Evolutionary conservation across 1,284 basidiomycete species (phyloP), one percentile per base, ranked within the genome.

Genomic region (Leccinum pachyderme): DNA sequence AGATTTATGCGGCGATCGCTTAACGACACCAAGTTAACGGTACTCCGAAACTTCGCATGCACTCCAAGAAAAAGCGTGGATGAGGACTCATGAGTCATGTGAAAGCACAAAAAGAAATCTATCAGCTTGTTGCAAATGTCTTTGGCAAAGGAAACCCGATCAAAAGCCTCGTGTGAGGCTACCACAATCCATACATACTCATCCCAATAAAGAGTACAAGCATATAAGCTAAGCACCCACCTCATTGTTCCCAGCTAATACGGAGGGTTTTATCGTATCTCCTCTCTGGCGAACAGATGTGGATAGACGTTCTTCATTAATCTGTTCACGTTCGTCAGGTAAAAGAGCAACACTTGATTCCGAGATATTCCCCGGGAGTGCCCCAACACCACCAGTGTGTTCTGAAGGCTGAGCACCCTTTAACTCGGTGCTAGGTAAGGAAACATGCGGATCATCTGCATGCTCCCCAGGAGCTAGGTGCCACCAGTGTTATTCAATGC

Each of bases 291-390:
- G 51, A 43, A 52, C 57, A 11, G 48, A 45, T 32, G 44, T 25
- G 2, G 54, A 12, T 4, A 6, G 51, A 11, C n/a, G 32, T 28
- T 50, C 54, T 25, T 53, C 52, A 4, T 7, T 32, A 2, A 44
- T 55, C 29, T 62, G 58, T 55, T 54, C 29, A n/a, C 70, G 69
- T 8, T 69, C 71, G 3, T 72, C 71, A 5, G 71, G 67, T 13
- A 69, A 55, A 24, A 72, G 56, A 18, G 69, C 67, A 4, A 69
- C 68, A 3, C 65, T 68, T 7, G 69, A 69, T 47, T 69, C 67
- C 5, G 68, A 72, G 6, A 65, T 52, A 37, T 64, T 66, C 28
- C 67, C 67, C 0, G 71, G 71, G 13, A 69, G 58, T 4, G 68
- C 67, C 41, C 67, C 67, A 13, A 72, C 68, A 27, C 67, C 67